phyloP scores from a whole-genome alignment of 805 yeast species.

The Ogataea sp. region DNA sequence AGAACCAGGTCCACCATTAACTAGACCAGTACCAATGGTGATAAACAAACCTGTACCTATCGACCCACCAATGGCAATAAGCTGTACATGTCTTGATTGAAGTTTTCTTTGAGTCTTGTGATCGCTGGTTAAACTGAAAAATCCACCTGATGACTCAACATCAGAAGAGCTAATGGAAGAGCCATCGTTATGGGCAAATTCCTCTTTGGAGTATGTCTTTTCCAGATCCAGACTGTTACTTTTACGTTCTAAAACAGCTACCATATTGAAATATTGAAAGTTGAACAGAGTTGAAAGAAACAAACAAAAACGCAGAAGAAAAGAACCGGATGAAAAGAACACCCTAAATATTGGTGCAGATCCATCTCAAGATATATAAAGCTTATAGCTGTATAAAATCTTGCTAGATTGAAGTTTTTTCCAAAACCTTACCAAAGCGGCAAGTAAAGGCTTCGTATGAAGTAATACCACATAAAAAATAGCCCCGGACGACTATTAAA shows the following conservation, averaged over 20 bases:
- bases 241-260: background rate
- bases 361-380: background rate
- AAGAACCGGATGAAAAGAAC: too few species aligned
- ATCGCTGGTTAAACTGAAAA: conserved; percentile 3
- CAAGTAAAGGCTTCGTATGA: too few species aligned
- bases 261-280: background rate
- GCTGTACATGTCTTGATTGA: conserved; percentile 27
- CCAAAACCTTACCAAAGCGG: too few species aligned
- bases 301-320: background rate
- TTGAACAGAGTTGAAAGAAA: too few species aligned
- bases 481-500: too few species aligned
- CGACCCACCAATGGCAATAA: conserved; percentile 33
- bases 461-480: too few species aligned
- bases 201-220: background rate
- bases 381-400: background rate
- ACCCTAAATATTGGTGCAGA: background rate
- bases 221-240: background rate
- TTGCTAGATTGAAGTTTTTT: too few species aligned
- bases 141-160: background rate
- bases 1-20: conserved; percentile 27
- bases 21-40: conserved; percentile 28
- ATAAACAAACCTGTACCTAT: conserved; percentile 32
- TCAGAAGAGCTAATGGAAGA: background rate
- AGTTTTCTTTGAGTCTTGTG: conserved; percentile 23
- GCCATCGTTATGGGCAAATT: background rate